Evolutionary conservation across 1,139 yeast species (phyloP), one percentile per base, ranked within the genome.

Genomic region (Candida smagusa): DNA sequence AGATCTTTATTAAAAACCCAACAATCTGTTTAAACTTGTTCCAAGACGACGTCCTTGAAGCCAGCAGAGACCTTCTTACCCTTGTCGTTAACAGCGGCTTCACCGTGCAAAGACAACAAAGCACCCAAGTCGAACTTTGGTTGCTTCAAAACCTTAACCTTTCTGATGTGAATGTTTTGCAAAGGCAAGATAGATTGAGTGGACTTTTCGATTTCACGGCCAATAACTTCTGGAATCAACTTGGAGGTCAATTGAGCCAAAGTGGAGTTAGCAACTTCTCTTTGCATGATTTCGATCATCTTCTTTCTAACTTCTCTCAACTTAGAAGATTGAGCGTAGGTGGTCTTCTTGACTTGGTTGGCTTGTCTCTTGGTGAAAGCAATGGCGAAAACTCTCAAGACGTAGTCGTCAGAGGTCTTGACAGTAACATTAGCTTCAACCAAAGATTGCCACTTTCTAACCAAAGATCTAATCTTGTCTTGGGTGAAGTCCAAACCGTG

Each of bases 321-420:
- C 60, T 70, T 69, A 46, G 75, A 69, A 41, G 73, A 59, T 62
- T 70, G 74, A 57, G 76, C 76, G 58, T 70, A 70, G 43, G 76
- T 68, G 45, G 76, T 70, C 66, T 68, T 70, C 61, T 64, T 70
- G 51, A 70, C 68, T 59, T 70, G 76, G 65, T 70, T 70, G 50
- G 68, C 66, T 61, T 70, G 76, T 68, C 74, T 70, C 63, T 68
- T 68, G 61, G 76, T 71, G 71, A 70, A 69, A 46, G 76, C 76
- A 63, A 71, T 70, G 50, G 75, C 74, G 50, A 71, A 71, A 44
- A 71, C 64, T 61, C 76, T 67, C 57, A 70, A 64, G 46, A 69
- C 68, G 63, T 71, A 68, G 54, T 71, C 76, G 55, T 71, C 76
- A 43, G 76, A 54, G 48, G 76, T 71, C 63, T 70, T 71, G 50